Conservation (phyloP, 352 stramenopile species). For the Pythium inflatum region DNA sequence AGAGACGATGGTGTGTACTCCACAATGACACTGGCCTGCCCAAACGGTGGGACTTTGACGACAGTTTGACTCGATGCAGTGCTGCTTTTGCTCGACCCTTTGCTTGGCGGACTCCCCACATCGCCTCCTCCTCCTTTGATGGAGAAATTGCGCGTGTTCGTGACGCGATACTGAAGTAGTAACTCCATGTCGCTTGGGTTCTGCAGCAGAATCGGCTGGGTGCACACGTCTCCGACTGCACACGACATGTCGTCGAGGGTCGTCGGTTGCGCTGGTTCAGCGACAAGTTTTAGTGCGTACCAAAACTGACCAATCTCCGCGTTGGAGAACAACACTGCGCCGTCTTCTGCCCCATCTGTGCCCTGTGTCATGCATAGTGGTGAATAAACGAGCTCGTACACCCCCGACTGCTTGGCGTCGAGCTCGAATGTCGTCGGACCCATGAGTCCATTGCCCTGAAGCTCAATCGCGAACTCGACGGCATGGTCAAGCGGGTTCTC, state of each 20-base stretch:
- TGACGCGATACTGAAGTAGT: conserved; percentile 67
- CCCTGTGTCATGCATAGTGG: conserved; percentile 68
- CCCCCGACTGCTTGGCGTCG: conserved; percentile 58
- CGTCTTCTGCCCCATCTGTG: conserved; percentile 39
- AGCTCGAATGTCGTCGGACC: conserved; percentile 79
- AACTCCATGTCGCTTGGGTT: conserved; percentile 89
- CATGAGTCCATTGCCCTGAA: conserved; percentile 87
- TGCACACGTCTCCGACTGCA: conserved; percentile 80
- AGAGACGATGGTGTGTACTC: conserved; percentile 92
- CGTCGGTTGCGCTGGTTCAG: conserved; percentile 51
- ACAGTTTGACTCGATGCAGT: neutral
- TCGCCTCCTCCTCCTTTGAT: conserved; percentile 49
- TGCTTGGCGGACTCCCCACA: neutral
- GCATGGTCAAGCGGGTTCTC: conserved; percentile 86
- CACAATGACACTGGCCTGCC: conserved; percentile 64
- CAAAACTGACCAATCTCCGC: conserved; percentile 93
- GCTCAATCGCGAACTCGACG: conserved; percentile 85
- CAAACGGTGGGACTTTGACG: conserved; percentile 72
- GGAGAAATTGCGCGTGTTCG: conserved; percentile 89
- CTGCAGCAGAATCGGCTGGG: conserved; percentile 80
- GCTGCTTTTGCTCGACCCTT: conserved; percentile 9
- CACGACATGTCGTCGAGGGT: conserved; percentile 79
- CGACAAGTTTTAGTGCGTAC: conserved; percentile 87
- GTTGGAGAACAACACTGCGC: conserved; percentile 90
- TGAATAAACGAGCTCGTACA: conserved; percentile 93